Evolutionary conservation across 106 monocot genomes (phyloP).

Genomic region (Chionographis japonica): DNA sequence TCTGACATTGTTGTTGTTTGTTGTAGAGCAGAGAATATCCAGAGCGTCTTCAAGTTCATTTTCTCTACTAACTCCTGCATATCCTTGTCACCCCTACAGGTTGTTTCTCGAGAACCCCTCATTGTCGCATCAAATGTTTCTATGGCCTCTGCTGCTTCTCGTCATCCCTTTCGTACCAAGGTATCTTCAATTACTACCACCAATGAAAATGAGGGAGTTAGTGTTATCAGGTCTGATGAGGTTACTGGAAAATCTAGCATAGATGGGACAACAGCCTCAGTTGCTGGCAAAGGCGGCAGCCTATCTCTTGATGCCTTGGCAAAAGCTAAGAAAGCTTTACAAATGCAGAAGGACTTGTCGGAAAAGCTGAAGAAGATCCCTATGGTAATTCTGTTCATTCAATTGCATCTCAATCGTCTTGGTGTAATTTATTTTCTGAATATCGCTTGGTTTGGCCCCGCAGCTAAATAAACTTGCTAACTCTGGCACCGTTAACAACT

Average conservation of each 20-base stretch:
- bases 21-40: not conserved
- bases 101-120: slow-evolving; percentile 38
- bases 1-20: not conserved
- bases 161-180: slow-evolving; percentile 50
- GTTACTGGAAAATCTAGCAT: slow-evolving; percentile 99
- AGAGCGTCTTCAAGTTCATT: not conserved
- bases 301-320: slow-evolving; percentile 96
- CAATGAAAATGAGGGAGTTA: slow-evolving; percentile 99
- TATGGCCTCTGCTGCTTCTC: slow-evolving; percentile 25
- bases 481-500: slow-evolving; percentile 14
- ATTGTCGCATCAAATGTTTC: slow-evolving; percentile 29
- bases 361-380: slow-evolving; percentile 95
- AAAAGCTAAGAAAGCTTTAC: slow-evolving; percentile 95
- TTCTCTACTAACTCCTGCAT: slow-evolving; percentile 3
- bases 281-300: slow-evolving; percentile 58
- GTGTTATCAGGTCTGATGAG: slow-evolving; percentile 98
- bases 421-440: slow-evolving; percentile 8
- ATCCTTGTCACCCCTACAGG: slow-evolving; percentile 22
- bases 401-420: too few species aligned
- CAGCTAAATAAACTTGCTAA: slow-evolving; percentile 54
- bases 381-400: slow-evolving; percentile 29
- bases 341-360: slow-evolving; percentile 81
- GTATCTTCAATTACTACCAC: slow-evolving; percentile 95
- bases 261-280: slow-evolving; percentile 69
- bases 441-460: slow-evolving; percentile 2